phyloP scores from a whole-genome alignment of 1,139 yeast genomes.

The Saccharomyces hybrid region DNA sequence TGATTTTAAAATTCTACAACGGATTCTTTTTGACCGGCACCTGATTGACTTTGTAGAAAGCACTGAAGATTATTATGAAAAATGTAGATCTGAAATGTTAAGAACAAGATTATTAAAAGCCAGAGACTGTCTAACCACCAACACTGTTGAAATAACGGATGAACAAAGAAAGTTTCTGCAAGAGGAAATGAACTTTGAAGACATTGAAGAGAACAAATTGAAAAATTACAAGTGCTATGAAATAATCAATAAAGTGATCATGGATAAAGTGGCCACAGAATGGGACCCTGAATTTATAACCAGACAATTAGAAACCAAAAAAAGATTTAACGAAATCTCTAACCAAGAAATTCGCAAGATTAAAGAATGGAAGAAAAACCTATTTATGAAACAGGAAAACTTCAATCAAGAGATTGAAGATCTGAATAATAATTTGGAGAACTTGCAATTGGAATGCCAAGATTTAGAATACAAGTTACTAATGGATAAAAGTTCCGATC shows the following conservation, averaged over 20 bases:
- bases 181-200: constrained; percentile 26
- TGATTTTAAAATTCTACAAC: constrained; percentile 52
- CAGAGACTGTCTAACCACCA: constrained; percentile 26
- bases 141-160: constrained; percentile 9
- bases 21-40: constrained; percentile 40
- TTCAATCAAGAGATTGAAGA: constrained; percentile 51
- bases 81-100: constrained; percentile 42
- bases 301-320: constrained; percentile 40
- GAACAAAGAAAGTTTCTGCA: constrained; percentile 19
- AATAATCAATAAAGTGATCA: constrained; percentile 33
- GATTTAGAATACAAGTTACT: constrained; percentile 14
- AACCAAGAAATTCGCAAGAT: constrained; percentile 52
- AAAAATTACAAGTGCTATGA: constrained; percentile 37
- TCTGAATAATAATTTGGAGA: constrained; percentile 34
- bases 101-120: constrained; percentile 34
- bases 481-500: background rate
- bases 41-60: constrained; percentile 4
- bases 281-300: constrained; percentile 44
- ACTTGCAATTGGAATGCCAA: constrained; percentile 37
- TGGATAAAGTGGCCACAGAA: constrained; percentile 38
- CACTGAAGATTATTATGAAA: constrained; percentile 41
- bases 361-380: constrained; percentile 55
- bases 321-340: constrained; percentile 43
- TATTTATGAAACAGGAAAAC: constrained; percentile 47
- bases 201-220: constrained; percentile 28